phyloP scores from a whole-genome alignment of 148 eudicot species.

The Rhododendron molle region DNA sequence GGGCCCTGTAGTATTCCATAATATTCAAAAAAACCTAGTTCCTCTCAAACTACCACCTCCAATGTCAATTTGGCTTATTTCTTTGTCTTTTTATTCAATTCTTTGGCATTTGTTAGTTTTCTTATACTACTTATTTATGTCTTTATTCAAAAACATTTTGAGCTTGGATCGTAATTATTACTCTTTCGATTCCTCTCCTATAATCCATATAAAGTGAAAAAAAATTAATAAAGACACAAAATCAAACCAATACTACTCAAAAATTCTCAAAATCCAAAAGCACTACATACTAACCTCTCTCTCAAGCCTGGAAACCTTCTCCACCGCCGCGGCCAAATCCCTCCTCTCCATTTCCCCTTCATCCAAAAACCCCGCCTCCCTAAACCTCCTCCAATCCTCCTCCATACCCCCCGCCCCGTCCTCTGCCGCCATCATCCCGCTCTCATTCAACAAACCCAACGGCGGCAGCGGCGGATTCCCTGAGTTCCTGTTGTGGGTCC shows the following conservation, averaged over 20 bases:
- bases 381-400: slow-evolving; percentile 82
- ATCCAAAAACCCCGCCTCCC: slow-evolving; percentile 73
- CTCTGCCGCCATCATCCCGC: slow-evolving; percentile 7
- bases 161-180: not conserved
- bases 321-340: slow-evolving; percentile 46
- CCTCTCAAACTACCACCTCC: not conserved
- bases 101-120: not conserved
- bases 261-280: not conserved
- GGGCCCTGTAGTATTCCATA: not conserved
- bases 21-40: not conserved
- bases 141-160: not conserved
- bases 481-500: slow-evolving; percentile 8
- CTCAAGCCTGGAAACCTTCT: slow-evolving; percentile 47
- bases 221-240: not conserved
- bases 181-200: too few relatives aligned
- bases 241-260: not conserved
- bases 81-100: not conserved
- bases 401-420: slow-evolving; percentile 32
- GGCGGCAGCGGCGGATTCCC: slow-evolving; percentile 63
- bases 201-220: too few relatives aligned
- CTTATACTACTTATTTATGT: too few relatives aligned
- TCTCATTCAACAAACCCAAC: slow-evolving; percentile 32
- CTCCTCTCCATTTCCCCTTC: slow-evolving; percentile 48
- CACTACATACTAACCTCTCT: slow-evolving; percentile 44
- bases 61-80: not conserved